A percentile compares a stretch with the other conserved stretches of the same genome.
phyloP scores from a whole-genome alignment of 2,329 filamentous ascomycete species.

The Apiospora koreana region DNA sequence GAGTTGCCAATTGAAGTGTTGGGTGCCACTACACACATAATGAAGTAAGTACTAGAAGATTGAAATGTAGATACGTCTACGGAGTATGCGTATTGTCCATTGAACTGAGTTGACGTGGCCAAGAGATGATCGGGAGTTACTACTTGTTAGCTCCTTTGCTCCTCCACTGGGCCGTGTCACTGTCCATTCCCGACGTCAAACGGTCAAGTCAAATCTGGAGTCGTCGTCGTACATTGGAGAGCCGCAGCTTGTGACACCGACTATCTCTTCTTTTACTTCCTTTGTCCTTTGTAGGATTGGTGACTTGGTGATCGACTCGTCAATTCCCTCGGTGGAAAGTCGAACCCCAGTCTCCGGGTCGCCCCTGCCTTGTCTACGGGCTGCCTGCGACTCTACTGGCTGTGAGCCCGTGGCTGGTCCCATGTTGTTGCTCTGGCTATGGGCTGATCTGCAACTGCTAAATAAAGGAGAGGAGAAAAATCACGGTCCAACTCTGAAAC shows the following conservation, averaged over 20 bases:
- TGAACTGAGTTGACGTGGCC: not conserved
- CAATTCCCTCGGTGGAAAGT: not conserved
- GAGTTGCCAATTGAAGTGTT: no score
- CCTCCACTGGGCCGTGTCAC: not conserved
- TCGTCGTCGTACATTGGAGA: not conserved
- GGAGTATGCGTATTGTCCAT: no score
- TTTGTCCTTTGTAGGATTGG: no score
- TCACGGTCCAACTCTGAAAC: not conserved
- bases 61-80: no score
- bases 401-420: not conserved
- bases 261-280: no score
- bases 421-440: not conserved
- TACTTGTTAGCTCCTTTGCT: no score
- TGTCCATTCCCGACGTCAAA: not conserved
- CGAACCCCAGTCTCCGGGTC: not conserved
- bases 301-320: no score
- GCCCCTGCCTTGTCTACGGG: not conserved
- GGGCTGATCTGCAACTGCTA: slow-evolving; percentile 2
- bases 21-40: no score
- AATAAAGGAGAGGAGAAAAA: not conserved
- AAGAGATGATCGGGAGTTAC: not conserved
- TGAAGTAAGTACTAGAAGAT: no score
- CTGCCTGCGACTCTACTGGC: no score
- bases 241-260: not conserved
- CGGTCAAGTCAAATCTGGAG: not conserved